Base-by-base conservation (phyloP, 345 rosid species). In the Stellera chamaejasme region DNA sequence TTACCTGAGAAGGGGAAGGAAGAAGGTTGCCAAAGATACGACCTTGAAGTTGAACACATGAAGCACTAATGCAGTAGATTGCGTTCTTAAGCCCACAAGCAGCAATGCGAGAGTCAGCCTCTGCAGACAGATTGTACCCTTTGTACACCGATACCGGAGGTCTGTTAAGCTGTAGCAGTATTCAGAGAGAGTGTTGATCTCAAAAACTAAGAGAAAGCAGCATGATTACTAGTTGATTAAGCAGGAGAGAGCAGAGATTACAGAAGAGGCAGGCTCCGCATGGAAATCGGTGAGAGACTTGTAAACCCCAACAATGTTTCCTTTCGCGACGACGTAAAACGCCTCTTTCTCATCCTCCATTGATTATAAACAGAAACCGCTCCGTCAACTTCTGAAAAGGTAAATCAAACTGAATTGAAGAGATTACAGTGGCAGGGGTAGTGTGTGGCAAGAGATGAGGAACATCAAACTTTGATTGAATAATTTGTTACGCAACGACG, bases 1-100 rank as follows among this genome's bases (percentile, higher is more conserved):
- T 19, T 26, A 88, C 94, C 90, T 79, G 90, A 64, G 75, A 27
- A 71, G 76, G 78, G 65, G 83, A 79, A 75, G 86, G 82, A 67
- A 72, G 72, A 72, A 83, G 84, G 54, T 81, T 69, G 13, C 88
- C 87, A 55, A 85, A 83, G 49, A 75, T 69, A 64, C 69, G 72
- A 56, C 69, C 72, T 50, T 81, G 79, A 56, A 75, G 70, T 50
- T 81, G 79, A 56, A 75, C 67, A 59, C 70, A 70, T 50, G 50
- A 15, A 23, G 84, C 79, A 59, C 67, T 61, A 23, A 88, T 11
- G 41, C 85, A 69, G 54, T 79, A 88, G 56, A 70, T 68, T 62
- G 94, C 73, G 59, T 79, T 75, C 58, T 74, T 81, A 10, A 88
- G 77, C 42, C 94, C 91, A 56, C 56, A 71, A 0, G 87, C 79